phyloP scores from a whole-genome alignment of 352 stramenopile genomes.

The Phytophthora vignae region DNA sequence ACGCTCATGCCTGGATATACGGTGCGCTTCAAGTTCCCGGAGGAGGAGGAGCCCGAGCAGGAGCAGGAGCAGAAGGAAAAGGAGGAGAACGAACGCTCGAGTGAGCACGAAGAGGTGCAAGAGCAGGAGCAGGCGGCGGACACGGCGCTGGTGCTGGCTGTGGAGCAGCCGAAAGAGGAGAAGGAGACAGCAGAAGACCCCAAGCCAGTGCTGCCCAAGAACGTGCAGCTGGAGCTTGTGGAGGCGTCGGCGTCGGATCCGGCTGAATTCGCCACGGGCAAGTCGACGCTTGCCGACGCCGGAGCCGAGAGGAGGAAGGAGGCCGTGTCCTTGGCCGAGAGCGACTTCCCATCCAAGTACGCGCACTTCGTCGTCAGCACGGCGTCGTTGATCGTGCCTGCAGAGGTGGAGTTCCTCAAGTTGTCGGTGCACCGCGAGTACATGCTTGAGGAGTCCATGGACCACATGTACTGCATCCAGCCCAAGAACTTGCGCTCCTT shows the following conservation, averaged over 20 bases:
- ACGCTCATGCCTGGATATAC: constrained; percentile 37
- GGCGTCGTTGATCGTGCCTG: constrained; percentile 65
- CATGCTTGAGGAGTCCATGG: constrained; percentile 76
- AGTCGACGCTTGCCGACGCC: constrained; percentile 30
- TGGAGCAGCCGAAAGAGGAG: constrained; percentile 22
- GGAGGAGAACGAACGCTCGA: neutral
- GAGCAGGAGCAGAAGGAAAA: constrained; percentile 8
- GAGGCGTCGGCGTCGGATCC: constrained; percentile 36
- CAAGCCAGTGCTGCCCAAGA: constrained; percentile 22
- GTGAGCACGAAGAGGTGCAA: constrained; percentile 5
- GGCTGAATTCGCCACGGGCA: constrained; percentile 42
- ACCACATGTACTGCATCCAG: constrained; percentile 69
- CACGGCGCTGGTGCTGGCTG: constrained; percentile 17
- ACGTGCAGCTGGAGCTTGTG: constrained; percentile 40
- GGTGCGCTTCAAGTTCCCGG: constrained; percentile 38
- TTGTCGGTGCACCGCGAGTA: constrained; percentile 69
- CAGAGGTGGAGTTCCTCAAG: constrained; percentile 74
- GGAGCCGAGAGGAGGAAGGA: constrained; percentile 54
- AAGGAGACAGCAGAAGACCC: constrained; percentile 27
- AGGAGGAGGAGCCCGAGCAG: constrained; percentile 29
- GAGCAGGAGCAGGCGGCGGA: constrained; percentile 7
- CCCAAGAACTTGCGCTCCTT: constrained; percentile 68
- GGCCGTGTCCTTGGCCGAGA: constrained; percentile 42
- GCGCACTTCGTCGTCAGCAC: constrained; percentile 81
- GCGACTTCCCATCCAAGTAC: constrained; percentile 79